Evolutionary conservation across 345 rosid species (phyloP).

Genomic region (Syzygium aromaticum): DNA sequence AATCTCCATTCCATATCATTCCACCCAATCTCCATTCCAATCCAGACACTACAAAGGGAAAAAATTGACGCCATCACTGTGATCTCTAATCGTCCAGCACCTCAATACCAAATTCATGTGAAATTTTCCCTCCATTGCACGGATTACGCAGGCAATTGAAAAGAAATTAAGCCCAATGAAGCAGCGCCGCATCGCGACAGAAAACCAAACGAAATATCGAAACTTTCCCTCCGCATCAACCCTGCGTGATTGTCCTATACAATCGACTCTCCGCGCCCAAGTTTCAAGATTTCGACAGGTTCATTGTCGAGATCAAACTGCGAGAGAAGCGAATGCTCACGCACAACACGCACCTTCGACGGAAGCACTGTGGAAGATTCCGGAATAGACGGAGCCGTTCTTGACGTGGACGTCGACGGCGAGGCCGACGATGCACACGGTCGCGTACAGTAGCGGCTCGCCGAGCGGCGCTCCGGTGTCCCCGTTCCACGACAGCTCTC

Average conservation of each 20-base stretch:
- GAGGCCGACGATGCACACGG: slow-evolving; percentile 63
- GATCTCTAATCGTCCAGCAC: neutral
- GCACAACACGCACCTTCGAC: slow-evolving; percentile 31
- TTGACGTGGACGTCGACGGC: slow-evolving; percentile 74
- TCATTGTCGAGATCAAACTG: neutral
- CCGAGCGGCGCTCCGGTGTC: slow-evolving; percentile 20
- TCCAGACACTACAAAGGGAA: neutral
- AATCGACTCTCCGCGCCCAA: neutral
- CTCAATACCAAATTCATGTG: neutral
- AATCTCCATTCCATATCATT: neutral
- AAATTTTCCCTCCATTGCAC: neutral
- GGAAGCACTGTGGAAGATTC: slow-evolving; percentile 73
- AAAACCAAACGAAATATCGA: neutral
- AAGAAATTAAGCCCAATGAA: neutral
- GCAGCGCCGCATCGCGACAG: neutral
- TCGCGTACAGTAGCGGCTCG: slow-evolving; percentile 57
- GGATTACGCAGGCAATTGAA: neutral
- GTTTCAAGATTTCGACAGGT: neutral
- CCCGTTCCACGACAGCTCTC: slow-evolving; percentile 14
- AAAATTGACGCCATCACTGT: neutral
- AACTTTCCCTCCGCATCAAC: neutral
- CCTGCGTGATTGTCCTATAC: neutral
- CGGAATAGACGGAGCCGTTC: slow-evolving; percentile 79
- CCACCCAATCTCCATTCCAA: too few relatives aligned
- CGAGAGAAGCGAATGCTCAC: slow-evolving; percentile 18